Percentiles rank a stretch among this genome's conserved stretches.
These are phyloP conservation scores for Fusarium pilosicola DNA, from an alignment of 2,329 filamentous ascomycete genomes.

Conservation along the genomic window DNA sequence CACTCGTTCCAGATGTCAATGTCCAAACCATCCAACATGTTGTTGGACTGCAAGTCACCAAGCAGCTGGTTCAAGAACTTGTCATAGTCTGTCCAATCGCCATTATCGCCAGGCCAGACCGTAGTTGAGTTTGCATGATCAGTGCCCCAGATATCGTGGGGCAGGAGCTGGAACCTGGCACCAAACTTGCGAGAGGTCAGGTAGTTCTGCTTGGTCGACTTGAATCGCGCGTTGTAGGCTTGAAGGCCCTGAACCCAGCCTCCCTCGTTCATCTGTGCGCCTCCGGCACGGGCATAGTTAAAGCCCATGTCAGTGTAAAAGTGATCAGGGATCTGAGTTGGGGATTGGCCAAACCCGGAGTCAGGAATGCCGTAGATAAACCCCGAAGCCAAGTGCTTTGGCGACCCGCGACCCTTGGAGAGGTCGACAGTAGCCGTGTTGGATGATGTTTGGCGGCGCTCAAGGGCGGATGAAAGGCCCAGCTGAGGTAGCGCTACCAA, in stretches of 20 bases:
- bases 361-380: slow-evolving; percentile 3
- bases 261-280: neutral
- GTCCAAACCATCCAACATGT: neutral
- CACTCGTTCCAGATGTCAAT: slow-evolving; percentile 4
- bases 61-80: neutral
- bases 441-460: neutral
- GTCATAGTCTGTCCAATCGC: neutral
- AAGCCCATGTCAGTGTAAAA: slow-evolving; percentile 2
- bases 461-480: neutral
- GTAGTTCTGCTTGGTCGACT: neutral
- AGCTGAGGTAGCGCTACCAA: neutral
- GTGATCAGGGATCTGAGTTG: slow-evolving; percentile 1
- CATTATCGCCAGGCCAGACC: slow-evolving; percentile 3
- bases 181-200: neutral
- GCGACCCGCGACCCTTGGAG: neutral
- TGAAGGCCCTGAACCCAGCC: neutral
- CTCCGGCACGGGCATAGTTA: neutral
- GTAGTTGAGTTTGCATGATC: neutral
- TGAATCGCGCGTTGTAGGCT: neutral
- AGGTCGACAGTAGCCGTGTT: neutral
- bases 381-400: neutral
- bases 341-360: neutral
- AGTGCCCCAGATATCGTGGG: neutral
- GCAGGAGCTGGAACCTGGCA: neutral
- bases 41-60: neutral